Evolutionary conservation across 345 rosid species (phyloP).

Genomic region (Lepidium aucheri): DNA sequence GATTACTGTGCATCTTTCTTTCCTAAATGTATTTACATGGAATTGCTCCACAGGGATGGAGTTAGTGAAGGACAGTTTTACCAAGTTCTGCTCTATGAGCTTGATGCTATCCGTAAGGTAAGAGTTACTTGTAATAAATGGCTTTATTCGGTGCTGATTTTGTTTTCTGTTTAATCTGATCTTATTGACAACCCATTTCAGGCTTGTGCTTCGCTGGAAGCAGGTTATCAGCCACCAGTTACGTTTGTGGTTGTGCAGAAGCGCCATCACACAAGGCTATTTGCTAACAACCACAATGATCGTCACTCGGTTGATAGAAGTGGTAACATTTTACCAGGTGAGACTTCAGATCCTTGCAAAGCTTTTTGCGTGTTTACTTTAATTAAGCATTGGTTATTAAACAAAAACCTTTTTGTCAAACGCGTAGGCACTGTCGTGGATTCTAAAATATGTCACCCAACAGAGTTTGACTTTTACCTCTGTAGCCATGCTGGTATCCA

Average conservation of each 20-base stretch:
- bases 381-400: neutral
- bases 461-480: conserved; percentile 91
- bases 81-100: conserved; percentile 86
- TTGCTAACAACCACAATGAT: conserved; percentile 74
- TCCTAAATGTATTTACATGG: neutral
- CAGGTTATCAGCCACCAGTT: conserved; percentile 98
- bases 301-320: conserved; percentile 73
- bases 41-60: conserved; percentile 59
- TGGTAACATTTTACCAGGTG: conserved; percentile 94
- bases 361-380: neutral
- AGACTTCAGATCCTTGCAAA: neutral
- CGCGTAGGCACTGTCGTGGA: conserved; percentile 91
- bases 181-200: conserved; percentile 12
- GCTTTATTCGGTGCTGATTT: neutral
- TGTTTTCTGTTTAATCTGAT: neutral
- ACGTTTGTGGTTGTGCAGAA: conserved; percentile 99
- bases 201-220: conserved; percentile 97
- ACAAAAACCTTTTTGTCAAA: neutral
- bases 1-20: neutral
- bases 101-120: conserved; percentile 98
- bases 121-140: neutral
- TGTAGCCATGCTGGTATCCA: conserved; percentile 99
- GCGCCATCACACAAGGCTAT: conserved; percentile 97
- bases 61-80: conserved; percentile 98
- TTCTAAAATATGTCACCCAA: conserved; percentile 97